These are phyloP conservation scores for Coemansia sp. DNA, from an alignment of 192 early-diverging fungal species.

Conservation along the genomic window DNA sequence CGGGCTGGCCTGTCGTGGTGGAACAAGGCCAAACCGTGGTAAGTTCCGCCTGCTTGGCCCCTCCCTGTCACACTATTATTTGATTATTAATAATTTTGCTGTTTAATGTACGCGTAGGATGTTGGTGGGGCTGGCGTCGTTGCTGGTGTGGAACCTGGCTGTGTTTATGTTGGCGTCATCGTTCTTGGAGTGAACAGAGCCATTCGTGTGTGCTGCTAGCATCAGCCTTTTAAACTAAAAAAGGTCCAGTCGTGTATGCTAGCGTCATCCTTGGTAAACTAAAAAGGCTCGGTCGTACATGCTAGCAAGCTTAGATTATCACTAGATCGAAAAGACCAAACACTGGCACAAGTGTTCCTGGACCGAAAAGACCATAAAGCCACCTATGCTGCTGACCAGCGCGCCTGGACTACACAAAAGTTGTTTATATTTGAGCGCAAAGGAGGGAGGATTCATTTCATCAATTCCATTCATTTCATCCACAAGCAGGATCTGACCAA, in stretches of 20 bases:
- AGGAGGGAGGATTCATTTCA: background rate
- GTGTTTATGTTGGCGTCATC: slow-evolving; percentile 14
- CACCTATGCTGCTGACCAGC: background rate
- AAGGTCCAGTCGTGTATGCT: too few relatives aligned
- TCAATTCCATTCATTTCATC: background rate
- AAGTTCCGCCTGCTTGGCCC: slow-evolving; percentile 9
- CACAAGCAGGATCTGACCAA: background rate
- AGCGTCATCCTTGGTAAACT: too few relatives aligned
- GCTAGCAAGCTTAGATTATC: too few relatives aligned
- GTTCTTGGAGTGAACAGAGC: slow-evolving; percentile 6
- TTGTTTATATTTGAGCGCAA: background rate
- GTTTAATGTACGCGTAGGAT: slow-evolving; percentile 13
- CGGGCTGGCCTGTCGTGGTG: slow-evolving; percentile 46
- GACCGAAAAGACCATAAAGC: background rate
- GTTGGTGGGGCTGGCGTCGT: slow-evolving; percentile 11
- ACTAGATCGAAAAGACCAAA: too few relatives aligned
- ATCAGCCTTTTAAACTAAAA: too few relatives aligned
- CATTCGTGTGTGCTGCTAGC: too few relatives aligned
- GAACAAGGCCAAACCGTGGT: slow-evolving; percentile 47
- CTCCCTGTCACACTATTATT: background rate
- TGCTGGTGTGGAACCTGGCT: slow-evolving; percentile 25
- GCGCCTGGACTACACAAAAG: background rate
- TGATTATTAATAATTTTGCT: background rate
- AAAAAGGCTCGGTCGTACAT: too few relatives aligned
- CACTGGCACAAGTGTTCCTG: background rate